Evolutionary conservation across 768 basidiomycete species (phyloP), one percentile per base, ranked within the genome.

Genomic region (Pulveroboletus sp.): DNA sequence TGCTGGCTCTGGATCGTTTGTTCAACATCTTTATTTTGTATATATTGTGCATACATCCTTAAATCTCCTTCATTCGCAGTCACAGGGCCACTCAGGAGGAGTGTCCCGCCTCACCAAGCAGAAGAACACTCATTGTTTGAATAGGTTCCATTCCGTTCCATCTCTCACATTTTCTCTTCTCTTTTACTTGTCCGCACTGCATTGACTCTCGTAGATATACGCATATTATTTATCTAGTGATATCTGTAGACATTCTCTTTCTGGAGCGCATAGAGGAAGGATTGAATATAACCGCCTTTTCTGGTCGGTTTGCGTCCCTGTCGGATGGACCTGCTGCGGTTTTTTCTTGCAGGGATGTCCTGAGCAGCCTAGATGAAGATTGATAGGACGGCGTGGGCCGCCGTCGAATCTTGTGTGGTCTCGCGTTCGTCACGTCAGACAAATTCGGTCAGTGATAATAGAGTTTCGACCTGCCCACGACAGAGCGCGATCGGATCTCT

Each of bases 1-100:
- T 17, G 8, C 7, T 38, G 39, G 42, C 39, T 17, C 36, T 26
- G 42, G 12, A 7, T 31, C 47, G 27, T 16, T 9, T 48, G 27
- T 42, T 29, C 23, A n/a, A 16, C 37, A 26, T 59, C 45, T 49
- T 59, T 52, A 61, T 59, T 47, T 22, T 61, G 60, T 62, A 63
- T 59, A 61, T 59, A 61, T 49, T 38, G 23, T 35, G 22, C 51
- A 45, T 24, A 29, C 16, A 19, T 13, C 13, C 29, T 39, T 43
- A 31, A 44, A 37, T 47, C 38, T 30, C 36, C 13, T 35, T 32
- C 20, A 24, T 41, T 12, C 27, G 3, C 26, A 22, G 19, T 30
- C 11, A 39, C 37, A 44, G 55, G 55, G 44, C 17, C 6, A 26
- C 54, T 43, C 26, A 23, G 14, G 49, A 53, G 53, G 49, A 26